Conservation (phyloP, 176 grass and related monocot species). For the Aegilops longissima region DNA sequence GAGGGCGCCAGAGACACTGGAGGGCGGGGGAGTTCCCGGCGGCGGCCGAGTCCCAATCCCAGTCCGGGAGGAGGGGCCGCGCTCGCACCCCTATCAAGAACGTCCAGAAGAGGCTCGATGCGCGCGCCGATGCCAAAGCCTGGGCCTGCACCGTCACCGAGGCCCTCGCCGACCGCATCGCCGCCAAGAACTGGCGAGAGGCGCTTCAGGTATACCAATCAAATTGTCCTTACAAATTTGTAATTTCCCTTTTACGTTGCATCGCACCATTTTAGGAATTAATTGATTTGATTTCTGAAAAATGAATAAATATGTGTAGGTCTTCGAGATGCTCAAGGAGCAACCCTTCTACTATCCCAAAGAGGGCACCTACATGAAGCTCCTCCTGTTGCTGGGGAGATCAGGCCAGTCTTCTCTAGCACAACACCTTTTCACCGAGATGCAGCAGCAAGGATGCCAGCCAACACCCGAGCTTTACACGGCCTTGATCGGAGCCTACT, state of each 20-base stretch:
- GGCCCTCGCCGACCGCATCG: conserved; percentile 62
- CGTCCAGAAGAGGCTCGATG: conserved; percentile 68
- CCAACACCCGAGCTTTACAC: conserved; percentile 74
- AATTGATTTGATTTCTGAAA: background rate
- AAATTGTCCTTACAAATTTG: background rate
- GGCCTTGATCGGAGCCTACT: conserved; percentile 71
- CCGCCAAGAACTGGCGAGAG: conserved; percentile 55
- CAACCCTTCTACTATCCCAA: conserved; percentile 86
- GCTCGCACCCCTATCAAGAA: conserved; percentile 62
- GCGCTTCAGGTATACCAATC: conserved; percentile 56
- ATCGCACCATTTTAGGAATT: background rate
- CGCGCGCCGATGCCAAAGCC: conserved; percentile 51
- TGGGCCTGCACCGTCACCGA: conserved; percentile 95
- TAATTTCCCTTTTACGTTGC: background rate
- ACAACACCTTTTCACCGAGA: conserved; percentile 58
- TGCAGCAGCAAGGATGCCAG: conserved; percentile 60
- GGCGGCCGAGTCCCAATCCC: conserved; percentile 9
- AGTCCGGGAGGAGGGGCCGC: background rate
- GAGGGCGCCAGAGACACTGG: conserved; percentile 48
- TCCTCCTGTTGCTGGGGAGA: conserved; percentile 61
- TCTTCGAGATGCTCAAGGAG: conserved; percentile 82
- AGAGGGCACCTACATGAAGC: conserved; percentile 87
- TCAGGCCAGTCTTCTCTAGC: conserved; percentile 60
- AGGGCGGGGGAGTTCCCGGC: conserved; percentile 60
- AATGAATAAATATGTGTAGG: conserved; percentile 17